Evolutionary conservation across 768 basidiomycete species (phyloP).

Genomic region (Tylopilus cervinicoccineus): DNA sequence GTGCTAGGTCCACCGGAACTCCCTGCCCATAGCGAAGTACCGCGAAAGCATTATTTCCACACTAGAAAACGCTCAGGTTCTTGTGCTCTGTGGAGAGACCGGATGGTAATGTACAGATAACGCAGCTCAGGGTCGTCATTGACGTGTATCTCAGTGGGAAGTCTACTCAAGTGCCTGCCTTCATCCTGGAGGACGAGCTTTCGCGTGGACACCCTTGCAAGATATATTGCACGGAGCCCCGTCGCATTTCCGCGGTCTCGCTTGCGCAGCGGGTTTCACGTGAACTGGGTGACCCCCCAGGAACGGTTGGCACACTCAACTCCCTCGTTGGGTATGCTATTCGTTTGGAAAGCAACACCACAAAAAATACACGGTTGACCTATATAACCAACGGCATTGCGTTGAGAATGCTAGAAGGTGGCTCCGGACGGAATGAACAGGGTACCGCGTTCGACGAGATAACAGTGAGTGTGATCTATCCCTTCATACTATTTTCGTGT

Average conservation of each 20-base stretch:
- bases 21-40: constrained; percentile 83
- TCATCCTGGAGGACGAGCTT: constrained; percentile 88
- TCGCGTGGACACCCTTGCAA: constrained; percentile 79
- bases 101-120: constrained; percentile 57
- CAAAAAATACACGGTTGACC: constrained; percentile 70
- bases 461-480: constrained; percentile 55
- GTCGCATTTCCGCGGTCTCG: constrained; percentile 94
- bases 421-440: constrained; percentile 61
- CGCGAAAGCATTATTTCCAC: constrained; percentile 65
- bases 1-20: constrained; percentile 63
- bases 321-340: constrained; percentile 95
- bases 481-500: constrained; percentile 1
- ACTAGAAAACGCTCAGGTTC: constrained; percentile 72
- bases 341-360: constrained; percentile 83
- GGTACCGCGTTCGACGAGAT: constrained; percentile 90
- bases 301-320: constrained; percentile 66
- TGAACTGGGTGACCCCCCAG: constrained; percentile 84
- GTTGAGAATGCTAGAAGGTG: constrained; percentile 92
- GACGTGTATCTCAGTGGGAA: constrained; percentile 63
- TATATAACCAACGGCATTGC: constrained; percentile 96
- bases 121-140: constrained; percentile 22
- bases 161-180: constrained; percentile 93
- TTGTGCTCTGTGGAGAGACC: constrained; percentile 84
- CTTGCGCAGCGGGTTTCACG: constrained; percentile 90
- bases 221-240: constrained; percentile 92